Conservation (phyloP, 2,329 filamentous ascomycete species). For the Neofusicoccum sp. region DNA sequence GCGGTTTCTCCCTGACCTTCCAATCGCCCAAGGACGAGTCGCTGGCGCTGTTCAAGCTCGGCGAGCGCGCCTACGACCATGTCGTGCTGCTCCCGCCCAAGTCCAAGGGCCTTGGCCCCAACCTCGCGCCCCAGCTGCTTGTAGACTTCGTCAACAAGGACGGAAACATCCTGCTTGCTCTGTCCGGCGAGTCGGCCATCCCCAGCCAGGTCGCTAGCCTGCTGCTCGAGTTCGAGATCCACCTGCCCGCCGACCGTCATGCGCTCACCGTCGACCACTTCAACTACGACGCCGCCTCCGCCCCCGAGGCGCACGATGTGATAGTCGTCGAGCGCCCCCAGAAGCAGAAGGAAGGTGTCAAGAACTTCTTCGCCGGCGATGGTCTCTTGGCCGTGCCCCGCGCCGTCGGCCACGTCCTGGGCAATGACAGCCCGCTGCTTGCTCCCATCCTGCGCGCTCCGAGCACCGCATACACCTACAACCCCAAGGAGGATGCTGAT, state of each 20-base stretch:
- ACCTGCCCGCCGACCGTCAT: conserved; percentile 82
- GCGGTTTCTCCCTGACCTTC: conserved; percentile 80
- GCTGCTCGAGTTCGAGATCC: conserved; percentile 85
- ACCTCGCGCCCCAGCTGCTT: conserved; percentile 81
- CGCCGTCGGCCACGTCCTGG: conserved; percentile 79
- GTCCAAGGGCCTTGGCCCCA: conserved; percentile 89
- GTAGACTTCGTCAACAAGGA: conserved; percentile 89
- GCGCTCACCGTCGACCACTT: conserved; percentile 93
- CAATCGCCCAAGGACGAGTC: conserved; percentile 80
- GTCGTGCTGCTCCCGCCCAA: conserved; percentile 85
- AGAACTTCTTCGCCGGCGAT: conserved; percentile 74
- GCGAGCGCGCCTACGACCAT: conserved; percentile 89
- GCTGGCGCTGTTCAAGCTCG: conserved; percentile 79
- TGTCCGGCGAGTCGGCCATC: conserved; percentile 71
- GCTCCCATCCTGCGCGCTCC: conserved; percentile 82
- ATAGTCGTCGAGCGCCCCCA: conserved; percentile 74
- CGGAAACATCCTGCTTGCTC: conserved; percentile 86
- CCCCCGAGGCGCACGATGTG: conserved; percentile 84
- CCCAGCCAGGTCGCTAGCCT: conserved; percentile 75
- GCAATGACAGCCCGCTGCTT: conserved; percentile 73
- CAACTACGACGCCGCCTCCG: conserved; percentile 79
- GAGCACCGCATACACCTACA: conserved; percentile 87
- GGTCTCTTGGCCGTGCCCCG: conserved; percentile 79
- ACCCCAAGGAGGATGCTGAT: conserved; percentile 79
- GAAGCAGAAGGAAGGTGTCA: conserved; percentile 67